Conservation (phyloP, 1,284 basidiomycete species). For the Inonotus hispidus region DNA sequence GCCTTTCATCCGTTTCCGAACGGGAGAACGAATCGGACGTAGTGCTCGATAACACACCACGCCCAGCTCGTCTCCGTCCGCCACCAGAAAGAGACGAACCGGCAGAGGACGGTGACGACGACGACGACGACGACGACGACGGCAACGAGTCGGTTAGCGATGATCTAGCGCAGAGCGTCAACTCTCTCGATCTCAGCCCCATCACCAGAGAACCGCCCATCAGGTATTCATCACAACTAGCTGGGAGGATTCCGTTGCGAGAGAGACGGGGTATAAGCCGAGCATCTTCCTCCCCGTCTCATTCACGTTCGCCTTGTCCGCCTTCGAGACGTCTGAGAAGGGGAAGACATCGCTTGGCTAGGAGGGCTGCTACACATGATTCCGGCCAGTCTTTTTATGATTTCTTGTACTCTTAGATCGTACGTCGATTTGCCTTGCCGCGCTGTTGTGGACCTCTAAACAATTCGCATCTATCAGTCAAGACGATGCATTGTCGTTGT, state of each 20-base stretch:
- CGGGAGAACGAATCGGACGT: constrained; percentile 1
- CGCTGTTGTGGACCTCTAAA: neutral
- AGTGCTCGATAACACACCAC: constrained; percentile 2
- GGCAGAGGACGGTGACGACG: constrained; percentile 27
- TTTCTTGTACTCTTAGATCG: constrained; percentile 35
- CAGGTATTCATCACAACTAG: constrained; percentile 11
- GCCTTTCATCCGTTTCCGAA: constrained; percentile 18
- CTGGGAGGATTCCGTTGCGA: constrained; percentile 11
- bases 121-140: constrained; percentile 18
- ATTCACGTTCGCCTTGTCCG: constrained; percentile 14
- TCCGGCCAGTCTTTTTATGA: constrained; percentile 33
- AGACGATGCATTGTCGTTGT: no score
- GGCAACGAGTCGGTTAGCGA: constrained; percentile 16
- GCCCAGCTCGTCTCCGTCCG: constrained; percentile 19
- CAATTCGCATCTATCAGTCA: no score
- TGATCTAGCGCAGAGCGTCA: constrained; percentile 29
- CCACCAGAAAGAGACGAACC: constrained; percentile 20
- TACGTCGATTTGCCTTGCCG: neutral
- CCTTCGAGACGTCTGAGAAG: constrained; percentile 31
- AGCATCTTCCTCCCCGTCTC: constrained; percentile 14
- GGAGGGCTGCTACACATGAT: neutral
- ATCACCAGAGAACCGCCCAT: constrained; percentile 14
- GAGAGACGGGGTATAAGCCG: constrained; percentile 32
- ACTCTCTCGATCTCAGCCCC: constrained; percentile 26
- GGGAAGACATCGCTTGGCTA: constrained; percentile 9